Base-by-base conservation (phyloP, 257 asterid genomes). In the Fraxinus quadrangulata region DNA sequence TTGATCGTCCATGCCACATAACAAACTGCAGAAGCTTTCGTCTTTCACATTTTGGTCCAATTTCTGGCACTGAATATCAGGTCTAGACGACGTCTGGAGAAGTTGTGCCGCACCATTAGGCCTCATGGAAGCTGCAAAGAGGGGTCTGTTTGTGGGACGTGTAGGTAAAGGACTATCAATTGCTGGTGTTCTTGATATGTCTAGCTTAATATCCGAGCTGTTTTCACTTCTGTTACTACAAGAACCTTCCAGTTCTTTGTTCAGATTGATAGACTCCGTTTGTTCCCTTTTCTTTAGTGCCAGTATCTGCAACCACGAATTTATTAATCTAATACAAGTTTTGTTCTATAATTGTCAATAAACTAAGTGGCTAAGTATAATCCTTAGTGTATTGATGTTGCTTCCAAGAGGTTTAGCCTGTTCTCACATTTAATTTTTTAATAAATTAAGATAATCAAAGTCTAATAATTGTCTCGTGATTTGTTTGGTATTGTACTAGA, bases 221-320 rank as follows among this genome's bases (percentile, higher is more conserved):
- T 67, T 34, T 28, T 54, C 70, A 70, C 76, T 79, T 39, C 66
- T 72, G 66, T 54, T 70, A 5, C 70, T 77, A 45, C 76, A 54
- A 14, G 71, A 77, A 24, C 71, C 63, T 37, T 70, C 76, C 14
- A 37, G 30, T 17, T 78, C 76, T 59, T 71, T 78, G 77, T 78
- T 73, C 51, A 79, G 67, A 56, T 67, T 69, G 17, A 75, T 63
- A 8, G 75, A 30, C 16, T 68, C 39, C 14, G 56, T 14, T 23
- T 80, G 30, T 12, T 56, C 83, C 73, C 51, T 75, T 23, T 40
- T 33, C 63, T 68, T 73, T 37, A 75, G 45, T 33, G 54, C 79
- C 73, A 67, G 3, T 51, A 79, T 30, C 86, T 83, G 74, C 83
- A 79, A 75, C 13, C 21, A 63, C 24, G 67, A 63, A 26, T 63